These are phyloP conservation scores for Diaporthe sp. DNA, from an alignment of 2,329 filamentous ascomycete genomes.

Conservation along the genomic window DNA sequence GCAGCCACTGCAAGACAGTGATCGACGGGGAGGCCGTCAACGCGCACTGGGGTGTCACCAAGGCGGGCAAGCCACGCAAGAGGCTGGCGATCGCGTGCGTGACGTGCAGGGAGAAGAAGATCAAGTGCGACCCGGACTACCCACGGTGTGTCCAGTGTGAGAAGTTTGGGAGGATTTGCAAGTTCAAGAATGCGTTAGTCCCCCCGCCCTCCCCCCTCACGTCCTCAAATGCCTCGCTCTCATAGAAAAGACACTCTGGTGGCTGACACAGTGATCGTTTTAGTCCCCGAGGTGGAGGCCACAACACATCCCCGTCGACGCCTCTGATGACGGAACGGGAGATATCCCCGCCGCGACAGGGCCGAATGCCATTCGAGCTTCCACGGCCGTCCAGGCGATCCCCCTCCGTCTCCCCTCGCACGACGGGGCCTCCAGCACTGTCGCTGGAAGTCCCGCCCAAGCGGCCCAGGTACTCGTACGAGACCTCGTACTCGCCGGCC, in stretches of 20 bases:
- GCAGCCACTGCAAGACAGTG: slow-evolving; percentile 81
- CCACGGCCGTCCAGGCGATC: slow-evolving; percentile 55
- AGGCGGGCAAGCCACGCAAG: slow-evolving; percentile 93
- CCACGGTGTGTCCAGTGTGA: slow-evolving; percentile 92
- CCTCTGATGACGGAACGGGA: slow-evolving; percentile 61
- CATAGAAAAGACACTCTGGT: slow-evolving; percentile 36
- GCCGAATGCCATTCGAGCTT: slow-evolving; percentile 46
- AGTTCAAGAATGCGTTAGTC: slow-evolving; percentile 86
- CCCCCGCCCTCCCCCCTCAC: background rate
- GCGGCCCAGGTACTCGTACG: slow-evolving; percentile 59
- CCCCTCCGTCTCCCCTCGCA: slow-evolving; percentile 60
- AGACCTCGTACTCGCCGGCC: slow-evolving; percentile 50
- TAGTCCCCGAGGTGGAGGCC: slow-evolving; percentile 63
- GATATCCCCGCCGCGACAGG: slow-evolving; percentile 46
- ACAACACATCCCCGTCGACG: slow-evolving; percentile 64
- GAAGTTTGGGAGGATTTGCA: slow-evolving; percentile 88
- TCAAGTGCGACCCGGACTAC: slow-evolving; percentile 92
- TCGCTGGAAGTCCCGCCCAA: slow-evolving; percentile 53
- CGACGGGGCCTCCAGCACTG: slow-evolving; percentile 46
- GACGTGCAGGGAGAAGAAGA: slow-evolving; percentile 96
- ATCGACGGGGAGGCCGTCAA: slow-evolving; percentile 91
- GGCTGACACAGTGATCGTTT: slow-evolving; percentile 4
- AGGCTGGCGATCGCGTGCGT: slow-evolving; percentile 91
- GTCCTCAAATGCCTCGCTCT: background rate
- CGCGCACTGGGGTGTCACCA: slow-evolving; percentile 92